Evolutionary conservation across 2,329 filamentous ascomycete genomes (phyloP), one percentile per base, ranked within the genome.

Genomic region (Fusarium ambrosium): DNA sequence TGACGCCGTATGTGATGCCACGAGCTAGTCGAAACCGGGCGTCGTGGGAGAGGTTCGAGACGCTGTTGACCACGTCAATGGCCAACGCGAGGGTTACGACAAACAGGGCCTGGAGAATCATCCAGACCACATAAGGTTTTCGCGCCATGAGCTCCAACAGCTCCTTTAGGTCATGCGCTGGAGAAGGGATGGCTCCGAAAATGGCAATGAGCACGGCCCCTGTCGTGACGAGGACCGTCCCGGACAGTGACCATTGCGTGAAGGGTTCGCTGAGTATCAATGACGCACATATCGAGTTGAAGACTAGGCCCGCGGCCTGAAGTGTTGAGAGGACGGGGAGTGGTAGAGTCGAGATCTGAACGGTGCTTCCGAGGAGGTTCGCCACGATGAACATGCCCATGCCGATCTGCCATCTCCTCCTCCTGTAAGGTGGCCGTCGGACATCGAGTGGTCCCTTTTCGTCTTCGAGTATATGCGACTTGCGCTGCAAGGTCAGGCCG

Each of bases 341-440:
- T 18, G 97, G 97, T 53, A 99, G 88, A 1, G 96, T 98, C 34
- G 97, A 98, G 81, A 99, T 98, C 85, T 99, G 97, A 69, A 99
- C 97, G 41, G 95, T 96, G 85, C 95, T 98, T 69, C 97, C 97
- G 65, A 98, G 89, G 66, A 99, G 89, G 82, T 99, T 99, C 72
- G 97, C 94, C 76, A 97, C 88, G 76, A 99, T 92, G 84, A 99
- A 99, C 92, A 99, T 97, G 81, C 92, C 91, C 95, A 99, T 98
- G 68, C 97, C 97, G 72, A 97, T 87, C 89, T 98, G 97, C 97
- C 97, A 99, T 89, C 95, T 90, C 79, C 95, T 91, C 80, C 97
- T 91, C 80, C 93, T 93, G 84, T 98, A 97, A 6, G 97, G 95
- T 53, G 97, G 96, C 71, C 96, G 89, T 77, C 94, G 92, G 70